A percentile compares a stretch with the other conserved stretches of the same genome.
Evolutionary conservation across 1,284 basidiomycete species (phyloP).

Genomic region (Coniferiporia sulphurascens): DNA sequence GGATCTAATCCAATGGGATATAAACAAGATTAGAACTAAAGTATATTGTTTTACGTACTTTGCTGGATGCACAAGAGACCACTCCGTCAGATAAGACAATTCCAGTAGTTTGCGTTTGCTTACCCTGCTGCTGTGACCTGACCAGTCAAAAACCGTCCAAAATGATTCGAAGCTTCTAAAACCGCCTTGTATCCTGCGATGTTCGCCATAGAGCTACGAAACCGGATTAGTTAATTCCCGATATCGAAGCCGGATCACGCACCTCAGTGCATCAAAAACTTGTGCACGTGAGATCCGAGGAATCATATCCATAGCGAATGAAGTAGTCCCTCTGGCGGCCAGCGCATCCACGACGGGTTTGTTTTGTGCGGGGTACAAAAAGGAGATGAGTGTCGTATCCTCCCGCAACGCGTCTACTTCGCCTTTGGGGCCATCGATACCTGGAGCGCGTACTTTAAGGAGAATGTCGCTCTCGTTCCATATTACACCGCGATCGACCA

Average conservation of each 20-base stretch:
- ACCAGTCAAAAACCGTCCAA: slow-evolving; percentile 82
- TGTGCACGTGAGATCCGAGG: slow-evolving; percentile 84
- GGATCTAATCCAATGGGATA: slow-evolving; percentile 46
- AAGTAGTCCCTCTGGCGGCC: slow-evolving; percentile 57
- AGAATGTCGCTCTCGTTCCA: slow-evolving; percentile 66
- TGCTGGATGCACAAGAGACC: slow-evolving; percentile 16
- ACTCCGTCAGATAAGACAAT: not conserved
- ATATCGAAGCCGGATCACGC: slow-evolving; percentile 4
- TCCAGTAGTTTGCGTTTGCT: slow-evolving; percentile 24
- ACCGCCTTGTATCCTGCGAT: slow-evolving; percentile 86
- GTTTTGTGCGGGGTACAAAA: slow-evolving; percentile 79
- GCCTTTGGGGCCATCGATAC: slow-evolving; percentile 25
- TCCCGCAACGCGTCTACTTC: slow-evolving; percentile 59
- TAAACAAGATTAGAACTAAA: slow-evolving; percentile 16
- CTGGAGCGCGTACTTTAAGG: slow-evolving; percentile 77
- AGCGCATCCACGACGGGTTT: slow-evolving; percentile 64
- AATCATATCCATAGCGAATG: slow-evolving; percentile 83
- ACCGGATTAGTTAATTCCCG: not conserved
- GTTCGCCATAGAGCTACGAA: slow-evolving; percentile 78
- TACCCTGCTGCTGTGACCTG: slow-evolving; percentile 85
- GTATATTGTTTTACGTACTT: slow-evolving; percentile 18
- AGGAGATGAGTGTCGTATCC: slow-evolving; percentile 77
- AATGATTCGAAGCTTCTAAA: slow-evolving; percentile 80
- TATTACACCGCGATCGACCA: slow-evolving; percentile 62
- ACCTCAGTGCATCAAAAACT: slow-evolving; percentile 82